Evolutionary conservation across 2,329 filamentous ascomycete species (phyloP).

Genomic region (Colletotrichum sp.): DNA sequence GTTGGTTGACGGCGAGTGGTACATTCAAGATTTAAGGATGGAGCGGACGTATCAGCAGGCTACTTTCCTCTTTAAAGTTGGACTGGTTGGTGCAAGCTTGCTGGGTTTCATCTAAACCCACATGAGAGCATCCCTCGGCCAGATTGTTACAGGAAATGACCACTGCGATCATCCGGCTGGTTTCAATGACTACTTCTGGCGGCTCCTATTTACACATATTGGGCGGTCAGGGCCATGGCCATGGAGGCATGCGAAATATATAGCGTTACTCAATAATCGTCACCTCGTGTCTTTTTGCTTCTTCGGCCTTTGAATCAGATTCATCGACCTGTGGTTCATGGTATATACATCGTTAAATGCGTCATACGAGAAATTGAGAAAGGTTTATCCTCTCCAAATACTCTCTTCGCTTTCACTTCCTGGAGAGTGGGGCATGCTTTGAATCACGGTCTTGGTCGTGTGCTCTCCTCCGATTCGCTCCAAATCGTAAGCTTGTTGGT

Average conservation of each 20-base stretch:
- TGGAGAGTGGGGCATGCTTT: neutral
- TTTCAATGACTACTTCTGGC: neutral
- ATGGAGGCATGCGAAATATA: neutral
- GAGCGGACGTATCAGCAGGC: neutral
- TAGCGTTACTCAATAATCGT: neutral
- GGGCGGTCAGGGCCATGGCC: neutral
- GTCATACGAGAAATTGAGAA: neutral
- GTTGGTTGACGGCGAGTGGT: slow-evolving; percentile 26
- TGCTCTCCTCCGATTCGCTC: neutral
- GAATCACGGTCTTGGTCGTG: neutral
- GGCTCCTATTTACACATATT: neutral
- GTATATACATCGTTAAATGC: neutral
- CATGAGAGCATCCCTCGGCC: neutral
- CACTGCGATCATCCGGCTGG: neutral
- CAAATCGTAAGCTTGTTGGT: neutral
- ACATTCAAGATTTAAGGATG: slow-evolving; percentile 25
- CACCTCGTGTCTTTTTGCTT: neutral
- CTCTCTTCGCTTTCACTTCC: slow-evolving; percentile 3
- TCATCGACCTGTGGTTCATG: neutral
- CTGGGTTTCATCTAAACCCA: neutral
- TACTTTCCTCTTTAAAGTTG: neutral
- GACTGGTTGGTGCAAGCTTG: neutral
- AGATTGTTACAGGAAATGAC: neutral
- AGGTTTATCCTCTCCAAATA: neutral
- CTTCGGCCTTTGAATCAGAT: neutral